A percentile compares a stretch with the other conserved stretches of the same genome.
phyloP scores from a whole-genome alignment of 225 moss, liverwort and hornwort species.

The Antitrichia curtipendula region DNA sequence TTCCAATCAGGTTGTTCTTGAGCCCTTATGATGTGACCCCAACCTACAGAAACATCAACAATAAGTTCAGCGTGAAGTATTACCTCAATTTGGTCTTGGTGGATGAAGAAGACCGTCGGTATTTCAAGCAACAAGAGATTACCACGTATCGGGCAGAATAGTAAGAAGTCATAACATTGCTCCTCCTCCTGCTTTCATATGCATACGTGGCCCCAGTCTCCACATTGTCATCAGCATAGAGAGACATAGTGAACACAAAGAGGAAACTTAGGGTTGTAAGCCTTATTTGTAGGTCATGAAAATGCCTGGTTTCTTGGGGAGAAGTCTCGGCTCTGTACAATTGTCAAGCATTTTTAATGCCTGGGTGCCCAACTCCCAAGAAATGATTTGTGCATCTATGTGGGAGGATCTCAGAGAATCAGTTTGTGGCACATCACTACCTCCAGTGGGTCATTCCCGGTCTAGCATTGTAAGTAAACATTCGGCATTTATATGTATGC shows the following conservation, averaged over 20 bases:
- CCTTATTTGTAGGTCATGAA: neutral
- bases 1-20: constrained; percentile 95
- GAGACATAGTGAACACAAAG: neutral
- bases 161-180: neutral
- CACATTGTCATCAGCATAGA: neutral
- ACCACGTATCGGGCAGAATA: constrained; percentile 79
- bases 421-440: neutral
- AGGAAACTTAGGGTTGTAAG: neutral
- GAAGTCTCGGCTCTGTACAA: constrained; percentile 4
- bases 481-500: neutral
- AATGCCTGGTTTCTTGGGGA: neutral
- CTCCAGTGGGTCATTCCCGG: neutral
- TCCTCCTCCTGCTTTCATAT: neutral
- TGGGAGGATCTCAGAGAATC: neutral
- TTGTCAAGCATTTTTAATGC: neutral
- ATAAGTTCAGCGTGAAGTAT: constrained; percentile 99
- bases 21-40: constrained; percentile 98
- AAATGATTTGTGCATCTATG: neutral
- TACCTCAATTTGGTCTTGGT: constrained; percentile 96
- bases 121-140: constrained; percentile 98
- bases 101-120: constrained; percentile 96
- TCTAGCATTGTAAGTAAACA: constrained; percentile 9
- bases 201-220: neutral
- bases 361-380: neutral
- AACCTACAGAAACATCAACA: constrained; percentile 97